Conservation (phyloP, 2,329 filamentous ascomycete species). For the Leptographium procerum region DNA sequence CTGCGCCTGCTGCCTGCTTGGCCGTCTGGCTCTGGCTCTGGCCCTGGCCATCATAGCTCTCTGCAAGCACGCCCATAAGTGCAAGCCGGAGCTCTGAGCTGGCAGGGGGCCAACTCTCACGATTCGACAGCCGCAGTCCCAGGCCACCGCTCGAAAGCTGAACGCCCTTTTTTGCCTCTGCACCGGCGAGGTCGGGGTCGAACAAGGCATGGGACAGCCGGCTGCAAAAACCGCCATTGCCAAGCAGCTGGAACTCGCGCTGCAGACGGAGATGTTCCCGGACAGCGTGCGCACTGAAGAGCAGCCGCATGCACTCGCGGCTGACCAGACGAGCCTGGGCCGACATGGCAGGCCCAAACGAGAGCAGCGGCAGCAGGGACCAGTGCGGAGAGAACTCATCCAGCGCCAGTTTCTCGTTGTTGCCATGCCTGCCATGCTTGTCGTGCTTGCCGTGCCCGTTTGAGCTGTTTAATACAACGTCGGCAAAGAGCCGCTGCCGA, state of each 20-base stretch:
- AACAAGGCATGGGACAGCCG: slow-evolving; percentile 76
- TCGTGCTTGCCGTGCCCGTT: not conserved
- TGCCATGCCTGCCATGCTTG: too few species aligned
- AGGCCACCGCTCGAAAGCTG: slow-evolving; percentile 62
- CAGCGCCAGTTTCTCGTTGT: not conserved
- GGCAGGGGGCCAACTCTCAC: slow-evolving; percentile 83
- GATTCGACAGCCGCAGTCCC: slow-evolving; percentile 70
- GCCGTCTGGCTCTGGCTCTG: not conserved
- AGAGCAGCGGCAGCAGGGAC: slow-evolving; percentile 55
- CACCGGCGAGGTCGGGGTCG: slow-evolving; percentile 67
- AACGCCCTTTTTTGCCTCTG: slow-evolving; percentile 57
- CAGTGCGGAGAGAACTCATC: slow-evolving; percentile 37
- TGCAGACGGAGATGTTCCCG: slow-evolving; percentile 64
- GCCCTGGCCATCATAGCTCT: slow-evolving; percentile 46
- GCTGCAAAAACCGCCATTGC: slow-evolving; percentile 73
- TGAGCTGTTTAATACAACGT: not conserved
- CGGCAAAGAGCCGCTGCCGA: slow-evolving; percentile 25
- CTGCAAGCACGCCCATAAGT: slow-evolving; percentile 72
- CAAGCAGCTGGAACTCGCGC: slow-evolving; percentile 69
- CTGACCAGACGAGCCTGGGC: slow-evolving; percentile 70
- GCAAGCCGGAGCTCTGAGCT: slow-evolving; percentile 86
- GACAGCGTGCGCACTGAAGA: slow-evolving; percentile 66
- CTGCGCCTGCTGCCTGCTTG: too few species aligned
- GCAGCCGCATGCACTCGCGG: slow-evolving; percentile 58
- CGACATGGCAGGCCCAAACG: slow-evolving; percentile 61